A percentile compares a stretch with the other conserved stretches of the same genome.
Evolutionary conservation across 75 land plant species (phyloP).

Genomic region (Larix kaempferi): DNA sequence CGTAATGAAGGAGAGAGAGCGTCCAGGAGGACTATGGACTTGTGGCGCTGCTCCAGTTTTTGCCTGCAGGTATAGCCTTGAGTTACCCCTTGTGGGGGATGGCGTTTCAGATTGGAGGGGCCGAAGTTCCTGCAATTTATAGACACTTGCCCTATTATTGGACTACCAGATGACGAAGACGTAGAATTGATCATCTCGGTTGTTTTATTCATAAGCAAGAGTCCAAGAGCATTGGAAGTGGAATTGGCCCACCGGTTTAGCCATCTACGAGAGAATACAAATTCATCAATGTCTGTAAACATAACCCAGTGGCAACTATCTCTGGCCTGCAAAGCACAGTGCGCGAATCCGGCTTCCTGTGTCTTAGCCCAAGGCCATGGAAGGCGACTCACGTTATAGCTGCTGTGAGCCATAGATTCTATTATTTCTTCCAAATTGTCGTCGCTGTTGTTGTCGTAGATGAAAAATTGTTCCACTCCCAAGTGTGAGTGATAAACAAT

Average conservation of each 20-base stretch:
- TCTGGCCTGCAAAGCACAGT: slow-evolving; percentile 26
- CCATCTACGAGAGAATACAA: slow-evolving; percentile 17
- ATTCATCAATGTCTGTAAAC: slow-evolving; percentile 42
- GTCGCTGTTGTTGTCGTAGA: slow-evolving; percentile 53
- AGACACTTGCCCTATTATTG: slow-evolving; percentile 28
- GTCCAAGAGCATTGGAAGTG: neutral
- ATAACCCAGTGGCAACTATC: slow-evolving; percentile 31
- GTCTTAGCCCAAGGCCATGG: slow-evolving; percentile 48
- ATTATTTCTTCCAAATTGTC: slow-evolving; percentile 22
- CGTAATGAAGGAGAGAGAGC: slow-evolving; percentile 8
- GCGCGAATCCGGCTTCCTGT: slow-evolving; percentile 50
- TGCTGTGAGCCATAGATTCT: slow-evolving; percentile 1
- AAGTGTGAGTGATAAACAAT: slow-evolving; percentile 28
- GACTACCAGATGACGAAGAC: too few species aligned
- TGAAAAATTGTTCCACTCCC: slow-evolving; percentile 28
- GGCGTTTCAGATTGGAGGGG: slow-evolving; percentile 18
- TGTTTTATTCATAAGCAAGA: neutral
- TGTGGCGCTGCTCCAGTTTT: slow-evolving; percentile 21
- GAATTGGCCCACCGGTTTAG: neutral
- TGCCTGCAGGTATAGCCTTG: slow-evolving; percentile 44
- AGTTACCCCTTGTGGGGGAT: slow-evolving; percentile 29
- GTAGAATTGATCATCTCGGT: neutral
- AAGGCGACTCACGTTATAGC: slow-evolving; percentile 13
- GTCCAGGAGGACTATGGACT: slow-evolving; percentile 26
- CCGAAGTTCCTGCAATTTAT: slow-evolving; percentile 34